Percentiles rank a stretch among this genome's conserved stretches.
Conservation (phyloP, 1,284 basidiomycete species). For the Stygiomarasmius scandens region DNA sequence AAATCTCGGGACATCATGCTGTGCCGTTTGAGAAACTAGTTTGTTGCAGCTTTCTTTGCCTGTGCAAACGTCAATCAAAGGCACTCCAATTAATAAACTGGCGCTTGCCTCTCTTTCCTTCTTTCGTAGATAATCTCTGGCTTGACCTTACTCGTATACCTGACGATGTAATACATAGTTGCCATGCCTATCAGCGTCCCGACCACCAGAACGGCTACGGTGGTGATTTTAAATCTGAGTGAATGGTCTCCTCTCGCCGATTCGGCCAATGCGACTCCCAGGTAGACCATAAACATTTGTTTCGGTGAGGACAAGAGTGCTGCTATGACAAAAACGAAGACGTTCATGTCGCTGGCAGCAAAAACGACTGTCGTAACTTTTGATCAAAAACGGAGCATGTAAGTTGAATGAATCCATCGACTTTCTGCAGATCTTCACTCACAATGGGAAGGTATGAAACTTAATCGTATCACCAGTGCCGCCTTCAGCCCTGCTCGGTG, state of each 20-base stretch:
- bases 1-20: no score
- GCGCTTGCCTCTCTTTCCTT: constrained; percentile 63
- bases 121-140: constrained; percentile 73
- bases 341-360: constrained; percentile 64
- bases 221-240: constrained; percentile 60
- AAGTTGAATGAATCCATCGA: no score
- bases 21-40: no score
- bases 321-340: constrained; percentile 59
- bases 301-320: constrained; percentile 67
- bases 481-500: constrained; percentile 71
- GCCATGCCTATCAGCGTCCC: constrained; percentile 44
- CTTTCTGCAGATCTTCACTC: no score
- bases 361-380: constrained; percentile 64
- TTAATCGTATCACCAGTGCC: constrained; percentile 57
- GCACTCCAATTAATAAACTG: no score
- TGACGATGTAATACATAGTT: constrained; percentile 85
- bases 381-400: not conserved
- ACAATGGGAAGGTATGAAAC: constrained; percentile 65
- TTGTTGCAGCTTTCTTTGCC: no score
- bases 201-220: constrained; percentile 60
- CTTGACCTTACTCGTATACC: constrained; percentile 75
- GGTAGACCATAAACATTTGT: constrained; percentile 59
- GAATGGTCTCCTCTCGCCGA: constrained; percentile 39
- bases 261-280: constrained; percentile 36
- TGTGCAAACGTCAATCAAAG: no score